Conservation (phyloP, 1,284 basidiomycete genomes). For the Rhodotorula sp. region DNA sequence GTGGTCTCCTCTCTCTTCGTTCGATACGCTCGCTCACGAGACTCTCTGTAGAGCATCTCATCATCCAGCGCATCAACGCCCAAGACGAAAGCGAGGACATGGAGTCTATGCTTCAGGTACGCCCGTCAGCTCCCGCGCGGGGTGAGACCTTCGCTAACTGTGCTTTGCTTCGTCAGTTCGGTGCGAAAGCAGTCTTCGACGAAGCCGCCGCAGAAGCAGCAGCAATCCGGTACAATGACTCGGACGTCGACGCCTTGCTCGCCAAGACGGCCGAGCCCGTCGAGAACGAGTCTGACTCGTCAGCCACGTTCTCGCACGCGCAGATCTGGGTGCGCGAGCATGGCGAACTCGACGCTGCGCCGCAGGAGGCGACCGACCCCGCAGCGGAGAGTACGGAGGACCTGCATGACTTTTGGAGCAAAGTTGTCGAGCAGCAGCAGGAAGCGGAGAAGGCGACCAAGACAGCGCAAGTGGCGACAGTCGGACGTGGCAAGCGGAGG, state of each 20-base stretch:
- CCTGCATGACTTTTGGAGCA: constrained; percentile 44
- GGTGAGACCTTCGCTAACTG: neutral
- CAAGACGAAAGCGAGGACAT: constrained; percentile 43
- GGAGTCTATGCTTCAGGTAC: constrained; percentile 45
- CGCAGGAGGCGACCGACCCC: constrained; percentile 25
- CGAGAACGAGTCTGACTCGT: constrained; percentile 29
- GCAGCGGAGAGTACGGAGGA: constrained; percentile 16
- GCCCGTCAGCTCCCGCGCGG: neutral
- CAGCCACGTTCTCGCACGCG: constrained; percentile 47
- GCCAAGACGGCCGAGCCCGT: constrained; percentile 40
- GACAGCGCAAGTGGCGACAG: constrained; percentile 9
- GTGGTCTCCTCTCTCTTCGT: neutral
- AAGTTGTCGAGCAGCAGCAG: constrained; percentile 46
- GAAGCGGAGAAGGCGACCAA: constrained; percentile 32
- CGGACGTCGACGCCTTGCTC: constrained; percentile 48
- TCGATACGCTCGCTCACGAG: neutral
- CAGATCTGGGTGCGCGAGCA: constrained; percentile 46
- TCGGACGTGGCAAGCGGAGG: constrained; percentile 35
- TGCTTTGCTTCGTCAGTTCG: constrained; percentile 39
- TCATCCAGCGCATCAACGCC: constrained; percentile 45
- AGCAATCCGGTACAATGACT: constrained; percentile 46
- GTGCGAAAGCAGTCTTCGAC: constrained; percentile 48
- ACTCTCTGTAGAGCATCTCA: constrained; percentile 45
- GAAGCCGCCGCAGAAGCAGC: constrained; percentile 44
- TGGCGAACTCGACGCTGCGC: constrained; percentile 30